Evolutionary conservation across 352 stramenopile species (phyloP).

Genomic region (Phytophthora megakarya): DNA sequence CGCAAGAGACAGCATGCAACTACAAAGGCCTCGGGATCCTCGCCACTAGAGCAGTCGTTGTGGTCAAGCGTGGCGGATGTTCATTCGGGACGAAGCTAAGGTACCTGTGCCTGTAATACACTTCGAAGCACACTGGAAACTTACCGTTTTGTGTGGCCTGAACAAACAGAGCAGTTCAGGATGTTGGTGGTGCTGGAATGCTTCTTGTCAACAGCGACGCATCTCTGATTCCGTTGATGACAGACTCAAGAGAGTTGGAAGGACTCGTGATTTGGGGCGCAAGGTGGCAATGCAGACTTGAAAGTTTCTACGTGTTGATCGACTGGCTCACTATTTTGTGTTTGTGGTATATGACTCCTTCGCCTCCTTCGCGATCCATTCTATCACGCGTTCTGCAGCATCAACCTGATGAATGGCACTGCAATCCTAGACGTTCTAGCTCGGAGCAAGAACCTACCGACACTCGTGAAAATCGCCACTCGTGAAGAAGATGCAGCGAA

Average conservation of each 20-base stretch:
- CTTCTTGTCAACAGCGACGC: conserved; percentile 71
- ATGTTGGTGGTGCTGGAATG: conserved; percentile 62
- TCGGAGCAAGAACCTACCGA: conserved; percentile 57
- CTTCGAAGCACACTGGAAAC: not conserved
- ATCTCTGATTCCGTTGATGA: conserved; percentile 67
- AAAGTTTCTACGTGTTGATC: not conserved
- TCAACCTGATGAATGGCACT: conserved; percentile 49
- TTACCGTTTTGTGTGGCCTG: not conserved
- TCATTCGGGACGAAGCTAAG: conserved; percentile 69
- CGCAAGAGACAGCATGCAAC: conserved; percentile 72
- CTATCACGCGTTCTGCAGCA: conserved; percentile 32
- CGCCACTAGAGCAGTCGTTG: conserved; percentile 56
- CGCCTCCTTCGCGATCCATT: too few relatives aligned
- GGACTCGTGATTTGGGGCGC: conserved; percentile 65
- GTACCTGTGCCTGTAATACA: conserved; percentile 21
- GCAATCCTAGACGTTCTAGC: conserved; percentile 48
- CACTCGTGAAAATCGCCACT: conserved; percentile 51
- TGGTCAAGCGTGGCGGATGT: conserved; percentile 74
- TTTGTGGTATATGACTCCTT: too few relatives aligned
- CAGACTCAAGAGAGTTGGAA: conserved; percentile 54
- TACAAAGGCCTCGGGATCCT: conserved; percentile 63
- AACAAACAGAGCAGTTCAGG: conserved; percentile 45
- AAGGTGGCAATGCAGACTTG: conserved; percentile 34
- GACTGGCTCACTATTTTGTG: conserved; percentile 18
- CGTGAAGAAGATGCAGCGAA: conserved; percentile 13